Conservation (phyloP, 2,329 filamentous ascomycete genomes). For the Alternaria triticina region DNA sequence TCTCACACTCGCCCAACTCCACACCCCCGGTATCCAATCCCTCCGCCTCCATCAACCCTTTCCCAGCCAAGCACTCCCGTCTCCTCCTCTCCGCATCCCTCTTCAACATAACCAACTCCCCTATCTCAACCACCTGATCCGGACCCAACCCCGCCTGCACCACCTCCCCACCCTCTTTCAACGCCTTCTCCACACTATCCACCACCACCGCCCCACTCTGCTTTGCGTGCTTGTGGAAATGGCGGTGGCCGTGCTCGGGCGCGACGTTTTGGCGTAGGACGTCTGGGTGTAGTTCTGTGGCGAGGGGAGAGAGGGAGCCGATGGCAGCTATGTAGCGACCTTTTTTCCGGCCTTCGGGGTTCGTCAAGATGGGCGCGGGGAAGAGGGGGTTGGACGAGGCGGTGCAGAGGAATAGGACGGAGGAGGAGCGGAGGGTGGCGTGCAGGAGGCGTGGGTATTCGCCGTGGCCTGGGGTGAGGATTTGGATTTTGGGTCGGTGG, state of each 20-base stretch:
- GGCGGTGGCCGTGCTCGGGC: constrained; percentile 58
- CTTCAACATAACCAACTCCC: constrained; percentile 75
- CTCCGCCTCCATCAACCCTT: constrained; percentile 66
- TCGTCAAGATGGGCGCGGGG: constrained; percentile 74
- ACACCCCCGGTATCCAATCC: constrained; percentile 74
- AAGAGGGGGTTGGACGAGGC: constrained; percentile 78
- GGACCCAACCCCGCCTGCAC: constrained; percentile 76
- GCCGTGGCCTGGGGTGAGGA: constrained; percentile 72
- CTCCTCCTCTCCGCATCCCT: constrained; percentile 55
- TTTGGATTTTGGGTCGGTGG: constrained; percentile 65
- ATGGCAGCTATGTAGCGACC: constrained; percentile 75
- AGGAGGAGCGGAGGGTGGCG: constrained; percentile 72
- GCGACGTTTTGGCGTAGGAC: constrained; percentile 70
- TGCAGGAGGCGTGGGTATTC: constrained; percentile 72
- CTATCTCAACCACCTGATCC: constrained; percentile 82
- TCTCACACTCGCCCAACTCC: constrained; percentile 71
- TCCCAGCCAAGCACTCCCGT: constrained; percentile 38
- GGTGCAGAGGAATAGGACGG: constrained; percentile 89
- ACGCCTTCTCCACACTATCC: constrained; percentile 75
- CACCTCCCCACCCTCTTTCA: constrained; percentile 86
- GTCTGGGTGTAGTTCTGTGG: constrained; percentile 83
- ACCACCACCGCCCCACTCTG: constrained; percentile 67
- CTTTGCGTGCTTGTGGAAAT: constrained; percentile 69
- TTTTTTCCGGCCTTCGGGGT: constrained; percentile 71
- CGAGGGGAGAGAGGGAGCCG: constrained; percentile 72